Evolutionary conservation across 306 rosid species (phyloP).

Genomic region (Cajanus cajan): DNA sequence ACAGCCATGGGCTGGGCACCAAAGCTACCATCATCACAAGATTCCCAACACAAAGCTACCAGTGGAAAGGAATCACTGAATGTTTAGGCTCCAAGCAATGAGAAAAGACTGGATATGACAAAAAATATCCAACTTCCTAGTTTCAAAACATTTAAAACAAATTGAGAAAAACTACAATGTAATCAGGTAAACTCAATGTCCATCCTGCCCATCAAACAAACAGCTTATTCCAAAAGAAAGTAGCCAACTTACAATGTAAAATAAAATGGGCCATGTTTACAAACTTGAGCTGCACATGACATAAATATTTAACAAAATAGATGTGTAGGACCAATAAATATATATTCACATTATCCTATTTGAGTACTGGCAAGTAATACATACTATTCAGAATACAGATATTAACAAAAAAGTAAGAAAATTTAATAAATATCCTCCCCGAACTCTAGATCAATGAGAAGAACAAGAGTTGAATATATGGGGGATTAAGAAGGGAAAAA

Average conservation of each 20-base stretch:
- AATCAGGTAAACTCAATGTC: background rate
- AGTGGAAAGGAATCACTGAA: background rate
- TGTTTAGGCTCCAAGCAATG: background rate
- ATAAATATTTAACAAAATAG: background rate
- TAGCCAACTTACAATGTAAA: background rate
- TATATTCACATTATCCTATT: background rate
- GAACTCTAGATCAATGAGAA: background rate
- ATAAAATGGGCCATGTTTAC: background rate
- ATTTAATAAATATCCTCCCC: background rate
- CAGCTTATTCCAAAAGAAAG: background rate
- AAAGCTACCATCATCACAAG: background rate
- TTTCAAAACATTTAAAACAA: background rate
- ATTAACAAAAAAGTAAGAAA: background rate
- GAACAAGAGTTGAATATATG: background rate
- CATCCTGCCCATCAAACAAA: background rate
- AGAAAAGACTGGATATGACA: background rate
- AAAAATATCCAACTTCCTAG: background rate
- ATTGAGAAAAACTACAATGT: background rate
- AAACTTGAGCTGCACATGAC: background rate
- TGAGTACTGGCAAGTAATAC: background rate
- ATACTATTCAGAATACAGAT: background rate
- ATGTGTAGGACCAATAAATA: background rate
- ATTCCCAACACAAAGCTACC: slow-evolving; percentile 11
- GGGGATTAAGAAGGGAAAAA: background rate
- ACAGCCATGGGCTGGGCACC: background rate